Evolutionary conservation across 2,329 filamentous ascomycete species (phyloP).

Genomic region (Westerdykella sp.): DNA sequence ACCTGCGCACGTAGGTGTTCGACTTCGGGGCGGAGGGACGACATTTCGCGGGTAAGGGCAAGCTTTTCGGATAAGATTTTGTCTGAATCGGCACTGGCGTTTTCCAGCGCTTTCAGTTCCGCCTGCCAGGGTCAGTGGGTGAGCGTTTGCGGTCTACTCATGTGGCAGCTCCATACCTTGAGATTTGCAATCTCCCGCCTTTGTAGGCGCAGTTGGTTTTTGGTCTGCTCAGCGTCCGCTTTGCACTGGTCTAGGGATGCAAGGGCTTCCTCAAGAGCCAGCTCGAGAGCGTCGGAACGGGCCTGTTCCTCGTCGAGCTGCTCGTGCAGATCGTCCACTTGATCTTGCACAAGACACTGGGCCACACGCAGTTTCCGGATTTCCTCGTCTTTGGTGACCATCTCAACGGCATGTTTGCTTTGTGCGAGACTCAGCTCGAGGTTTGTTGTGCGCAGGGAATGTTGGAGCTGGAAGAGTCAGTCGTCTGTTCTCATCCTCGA

Average conservation of each 20-base stretch:
- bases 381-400: constrained; percentile 69
- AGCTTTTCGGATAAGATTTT: constrained; percentile 63
- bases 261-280: constrained; percentile 45
- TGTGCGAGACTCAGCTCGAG: constrained; percentile 67
- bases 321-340: constrained; percentile 62
- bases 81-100: constrained; percentile 61
- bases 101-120: constrained; percentile 64
- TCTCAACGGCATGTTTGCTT: constrained; percentile 57
- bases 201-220: constrained; percentile 48
- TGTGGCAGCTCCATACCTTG: constrained; percentile 44
- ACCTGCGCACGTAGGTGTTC: constrained; percentile 57
- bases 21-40: constrained; percentile 54
- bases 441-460: constrained; percentile 47
- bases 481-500: background rate
- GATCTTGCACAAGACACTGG: constrained; percentile 63
- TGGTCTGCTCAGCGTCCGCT: constrained; percentile 39
- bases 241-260: constrained; percentile 45
- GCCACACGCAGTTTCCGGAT: constrained; percentile 60
- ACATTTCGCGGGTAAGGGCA: constrained; percentile 54
- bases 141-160: background rate
- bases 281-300: constrained; percentile 52
- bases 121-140: constrained; percentile 44
- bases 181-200: constrained; percentile 52
- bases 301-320: constrained; percentile 56
- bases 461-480: constrained; percentile 36